Evolutionary conservation across 768 basidiomycete species (phyloP).

Genomic region (Gloeostereum incarnatum): DNA sequence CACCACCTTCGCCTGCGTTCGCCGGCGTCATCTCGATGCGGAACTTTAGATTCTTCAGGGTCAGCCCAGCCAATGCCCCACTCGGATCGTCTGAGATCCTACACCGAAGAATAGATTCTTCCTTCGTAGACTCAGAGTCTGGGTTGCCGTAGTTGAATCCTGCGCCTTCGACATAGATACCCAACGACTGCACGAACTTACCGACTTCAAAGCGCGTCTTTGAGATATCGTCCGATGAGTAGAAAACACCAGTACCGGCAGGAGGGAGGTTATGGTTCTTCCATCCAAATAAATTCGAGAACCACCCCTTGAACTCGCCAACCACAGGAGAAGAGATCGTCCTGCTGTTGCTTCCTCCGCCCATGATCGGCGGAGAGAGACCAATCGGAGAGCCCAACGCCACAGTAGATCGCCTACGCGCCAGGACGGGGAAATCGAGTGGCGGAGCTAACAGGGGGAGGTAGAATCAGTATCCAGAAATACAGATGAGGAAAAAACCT

Average conservation of each 20-base stretch:
- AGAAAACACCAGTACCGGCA: slow-evolving; percentile 29
- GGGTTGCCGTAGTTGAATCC: no score
- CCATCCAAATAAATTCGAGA: slow-evolving; percentile 93
- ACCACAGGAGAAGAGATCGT: slow-evolving; percentile 63
- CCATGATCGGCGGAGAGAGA: slow-evolving; percentile 28
- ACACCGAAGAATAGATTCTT: no score
- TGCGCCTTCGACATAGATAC: slow-evolving; percentile 38
- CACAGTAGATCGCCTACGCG: slow-evolving; percentile 36
- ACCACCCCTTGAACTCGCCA: slow-evolving; percentile 87
- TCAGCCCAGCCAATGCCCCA: slow-evolving; percentile 31
- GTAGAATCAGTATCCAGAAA: slow-evolving; percentile 3
- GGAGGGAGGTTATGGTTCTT: no score
- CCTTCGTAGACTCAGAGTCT: no score
- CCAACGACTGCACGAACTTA: slow-evolving; percentile 55
- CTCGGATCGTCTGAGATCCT: slow-evolving; percentile 41
- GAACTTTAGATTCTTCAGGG: slow-evolving; percentile 28
- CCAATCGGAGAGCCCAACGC: slow-evolving; percentile 39
- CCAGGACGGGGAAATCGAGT: slow-evolving; percentile 39
- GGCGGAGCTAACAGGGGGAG: slow-evolving; percentile 34
- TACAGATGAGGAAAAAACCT: slow-evolving; percentile 17
- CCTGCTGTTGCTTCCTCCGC: slow-evolving; percentile 20
- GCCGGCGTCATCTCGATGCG: slow-evolving; percentile 30
- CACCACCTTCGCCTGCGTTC: slow-evolving; percentile 14
- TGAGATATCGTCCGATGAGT: slow-evolving; percentile 45
- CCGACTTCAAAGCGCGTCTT: slow-evolving; percentile 58